Evolutionary conservation across 257 asterid species (phyloP).

Genomic region (Salvia miltiorrhiza): DNA sequence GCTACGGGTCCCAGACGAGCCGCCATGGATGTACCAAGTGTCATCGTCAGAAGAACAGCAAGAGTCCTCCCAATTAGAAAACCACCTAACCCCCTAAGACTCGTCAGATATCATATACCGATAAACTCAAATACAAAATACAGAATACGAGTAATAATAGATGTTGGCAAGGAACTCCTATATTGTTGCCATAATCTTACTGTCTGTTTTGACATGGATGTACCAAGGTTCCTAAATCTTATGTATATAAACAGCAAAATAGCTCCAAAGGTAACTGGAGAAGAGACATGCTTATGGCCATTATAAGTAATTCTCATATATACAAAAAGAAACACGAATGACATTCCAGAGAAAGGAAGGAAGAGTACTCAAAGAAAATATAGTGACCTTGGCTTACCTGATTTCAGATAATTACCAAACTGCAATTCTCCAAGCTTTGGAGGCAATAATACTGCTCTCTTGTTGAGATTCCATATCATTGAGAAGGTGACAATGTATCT

Average conservation of each 20-base stretch:
- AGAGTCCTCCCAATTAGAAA: slow-evolving; percentile 92
- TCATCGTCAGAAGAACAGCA: slow-evolving; percentile 78
- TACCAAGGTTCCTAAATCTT: not conserved
- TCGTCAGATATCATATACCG: not conserved
- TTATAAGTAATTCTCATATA: not conserved
- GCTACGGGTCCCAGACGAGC: slow-evolving; percentile 96
- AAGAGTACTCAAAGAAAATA: slow-evolving; percentile 6
- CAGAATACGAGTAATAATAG: not conserved
- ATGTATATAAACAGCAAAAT: not conserved
- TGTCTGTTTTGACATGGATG: not conserved
- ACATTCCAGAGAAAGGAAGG: not conserved
- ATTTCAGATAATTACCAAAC: slow-evolving; percentile 80
- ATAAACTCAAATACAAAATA: not conserved
- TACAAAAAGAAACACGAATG: not conserved
- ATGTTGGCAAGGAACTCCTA: not conserved
- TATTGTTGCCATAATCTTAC: not conserved
- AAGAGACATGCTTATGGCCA: not conserved
- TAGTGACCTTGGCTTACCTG: slow-evolving; percentile 46
- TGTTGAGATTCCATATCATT: slow-evolving; percentile 71
- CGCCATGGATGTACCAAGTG: slow-evolving; percentile 93
- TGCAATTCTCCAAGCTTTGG: slow-evolving; percentile 75
- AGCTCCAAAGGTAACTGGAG: not conserved
- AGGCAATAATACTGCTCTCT: slow-evolving; percentile 66
- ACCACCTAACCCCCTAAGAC: slow-evolving; percentile 55
- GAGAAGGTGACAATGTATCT: slow-evolving; percentile 71